Conservation (phyloP, 176 grass and related monocot genomes). For the Elymus sibiricus region DNA sequence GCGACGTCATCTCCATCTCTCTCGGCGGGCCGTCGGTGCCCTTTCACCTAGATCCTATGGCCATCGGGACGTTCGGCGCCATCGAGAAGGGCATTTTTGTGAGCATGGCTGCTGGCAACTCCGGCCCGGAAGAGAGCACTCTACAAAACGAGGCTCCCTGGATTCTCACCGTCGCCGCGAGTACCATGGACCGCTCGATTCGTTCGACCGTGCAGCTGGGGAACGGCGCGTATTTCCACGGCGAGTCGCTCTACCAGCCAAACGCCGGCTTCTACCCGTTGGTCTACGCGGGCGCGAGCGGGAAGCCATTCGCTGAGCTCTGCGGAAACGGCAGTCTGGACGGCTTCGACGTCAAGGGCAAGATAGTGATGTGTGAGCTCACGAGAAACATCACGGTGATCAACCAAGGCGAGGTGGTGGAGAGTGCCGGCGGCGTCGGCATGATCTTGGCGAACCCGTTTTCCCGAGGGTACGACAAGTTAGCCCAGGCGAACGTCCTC, state of each 20-base stretch:
- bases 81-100: conserved; percentile 45
- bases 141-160: neutral
- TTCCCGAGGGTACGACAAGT: conserved; percentile 18
- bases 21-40: neutral
- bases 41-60: conserved; percentile 31
- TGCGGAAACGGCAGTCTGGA: neutral
- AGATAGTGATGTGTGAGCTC: conserved; percentile 44
- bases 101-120: conserved; percentile 35
- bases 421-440: conserved; percentile 2
- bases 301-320: neutral
- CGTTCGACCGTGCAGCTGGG: neutral
- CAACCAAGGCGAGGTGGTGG: neutral
- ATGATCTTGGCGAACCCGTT: conserved; percentile 32
- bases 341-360: conserved; percentile 33
- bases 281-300: neutral
- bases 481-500: neutral
- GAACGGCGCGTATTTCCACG: neutral
- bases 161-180: neutral
- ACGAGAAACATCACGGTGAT: neutral
- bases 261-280: neutral
- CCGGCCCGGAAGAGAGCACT: neutral
- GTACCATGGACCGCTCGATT: conserved; percentile 34
- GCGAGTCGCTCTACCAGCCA: conserved; percentile 3
- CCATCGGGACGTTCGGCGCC: conserved; percentile 45
- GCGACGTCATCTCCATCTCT: conserved; percentile 31